These are phyloP conservation scores for Groenewaldozyma salmanticensis DNA, from an alignment of 805 yeast species.

Conservation along the genomic window DNA sequence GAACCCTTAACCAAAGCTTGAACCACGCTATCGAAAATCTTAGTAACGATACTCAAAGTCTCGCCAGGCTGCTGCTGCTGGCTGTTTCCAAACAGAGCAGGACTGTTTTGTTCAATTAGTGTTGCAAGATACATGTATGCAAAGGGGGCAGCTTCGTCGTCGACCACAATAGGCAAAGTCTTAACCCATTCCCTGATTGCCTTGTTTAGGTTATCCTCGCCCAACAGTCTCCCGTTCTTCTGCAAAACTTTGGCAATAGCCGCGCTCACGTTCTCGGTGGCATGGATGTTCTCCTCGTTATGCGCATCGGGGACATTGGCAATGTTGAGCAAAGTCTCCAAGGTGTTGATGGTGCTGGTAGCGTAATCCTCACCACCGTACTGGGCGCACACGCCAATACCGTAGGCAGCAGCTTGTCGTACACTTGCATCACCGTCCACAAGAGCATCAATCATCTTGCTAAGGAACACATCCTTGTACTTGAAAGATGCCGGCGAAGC, in stretches of 20 bases:
- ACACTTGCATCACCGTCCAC: slow-evolving; percentile 39
- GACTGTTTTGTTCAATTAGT: slow-evolving; percentile 58
- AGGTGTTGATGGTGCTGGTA: slow-evolving; percentile 55
- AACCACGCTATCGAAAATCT: slow-evolving; percentile 57
- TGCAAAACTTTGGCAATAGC: slow-evolving; percentile 80
- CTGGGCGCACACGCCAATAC: slow-evolving; percentile 81
- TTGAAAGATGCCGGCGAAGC: slow-evolving; percentile 60
- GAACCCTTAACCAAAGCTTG: slow-evolving; percentile 65
- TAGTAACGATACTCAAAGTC: slow-evolving; percentile 44
- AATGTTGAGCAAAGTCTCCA: slow-evolving; percentile 66
- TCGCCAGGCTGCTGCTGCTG: background rate
- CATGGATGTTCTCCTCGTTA: slow-evolving; percentile 71
- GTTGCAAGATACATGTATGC: slow-evolving; percentile 68
- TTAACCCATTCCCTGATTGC: slow-evolving; percentile 69
- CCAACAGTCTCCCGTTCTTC: slow-evolving; percentile 48
- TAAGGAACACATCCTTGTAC: slow-evolving; percentile 55
- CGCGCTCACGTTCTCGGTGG: slow-evolving; percentile 78
- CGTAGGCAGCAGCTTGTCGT: slow-evolving; percentile 80
- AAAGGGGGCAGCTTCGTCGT: slow-evolving; percentile 81
- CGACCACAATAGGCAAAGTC: slow-evolving; percentile 72
- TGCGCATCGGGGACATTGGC: slow-evolving; percentile 71
- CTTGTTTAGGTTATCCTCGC: slow-evolving; percentile 39
- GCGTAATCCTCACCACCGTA: slow-evolving; percentile 57
- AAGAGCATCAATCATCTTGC: slow-evolving; percentile 56
- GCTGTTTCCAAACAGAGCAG: slow-evolving; percentile 27